Conservation (phyloP, 495 filamentous ascomycete genomes). For the Aspergillus homomorphus region DNA sequence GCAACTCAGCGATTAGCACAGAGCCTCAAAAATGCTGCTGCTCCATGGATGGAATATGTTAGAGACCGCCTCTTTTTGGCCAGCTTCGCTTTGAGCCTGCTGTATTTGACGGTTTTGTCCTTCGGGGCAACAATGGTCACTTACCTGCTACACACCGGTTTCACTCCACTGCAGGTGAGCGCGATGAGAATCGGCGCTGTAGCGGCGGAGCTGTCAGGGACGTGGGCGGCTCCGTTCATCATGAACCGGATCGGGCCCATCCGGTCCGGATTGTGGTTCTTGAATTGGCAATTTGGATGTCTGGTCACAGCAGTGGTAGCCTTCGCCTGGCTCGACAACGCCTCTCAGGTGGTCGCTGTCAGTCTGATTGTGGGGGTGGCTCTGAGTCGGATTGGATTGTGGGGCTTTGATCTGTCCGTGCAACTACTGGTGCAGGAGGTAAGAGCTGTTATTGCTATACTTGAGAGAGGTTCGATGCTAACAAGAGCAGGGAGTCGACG, state of each 20-base stretch:
- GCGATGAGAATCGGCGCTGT: conserved; percentile 51
- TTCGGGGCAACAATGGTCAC: conserved; percentile 61
- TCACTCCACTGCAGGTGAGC: conserved; percentile 51
- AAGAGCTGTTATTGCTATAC: conserved; percentile 16
- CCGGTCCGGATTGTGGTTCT: conserved; percentile 60
- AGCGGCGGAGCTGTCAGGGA: conserved; percentile 47
- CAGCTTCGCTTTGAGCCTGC: conserved; percentile 51
- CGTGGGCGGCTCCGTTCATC: conserved; percentile 47
- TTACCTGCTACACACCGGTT: conserved; percentile 54
- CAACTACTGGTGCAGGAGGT: conserved; percentile 68
- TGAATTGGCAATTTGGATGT: conserved; percentile 59
- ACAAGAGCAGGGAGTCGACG: conserved; percentile 44
- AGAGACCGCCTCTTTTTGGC: conserved; percentile 46
- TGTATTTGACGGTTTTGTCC: conserved; percentile 59
- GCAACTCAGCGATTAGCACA: neutral
- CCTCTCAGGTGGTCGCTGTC: conserved; percentile 34
- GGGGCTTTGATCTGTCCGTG: conserved; percentile 65
- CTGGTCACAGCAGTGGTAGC: conserved; percentile 40
- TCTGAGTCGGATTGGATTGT: conserved; percentile 61
- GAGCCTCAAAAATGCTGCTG: conserved; percentile 14
- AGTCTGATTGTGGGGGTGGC: conserved; percentile 51
- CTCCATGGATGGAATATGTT: conserved; percentile 41
- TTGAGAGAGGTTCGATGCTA: neutral
- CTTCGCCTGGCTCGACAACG: conserved; percentile 36
- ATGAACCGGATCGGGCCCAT: conserved; percentile 56